phyloP scores from a whole-genome alignment of 139 green algal species.

The Chlamydomonas asymmetrica region DNA sequence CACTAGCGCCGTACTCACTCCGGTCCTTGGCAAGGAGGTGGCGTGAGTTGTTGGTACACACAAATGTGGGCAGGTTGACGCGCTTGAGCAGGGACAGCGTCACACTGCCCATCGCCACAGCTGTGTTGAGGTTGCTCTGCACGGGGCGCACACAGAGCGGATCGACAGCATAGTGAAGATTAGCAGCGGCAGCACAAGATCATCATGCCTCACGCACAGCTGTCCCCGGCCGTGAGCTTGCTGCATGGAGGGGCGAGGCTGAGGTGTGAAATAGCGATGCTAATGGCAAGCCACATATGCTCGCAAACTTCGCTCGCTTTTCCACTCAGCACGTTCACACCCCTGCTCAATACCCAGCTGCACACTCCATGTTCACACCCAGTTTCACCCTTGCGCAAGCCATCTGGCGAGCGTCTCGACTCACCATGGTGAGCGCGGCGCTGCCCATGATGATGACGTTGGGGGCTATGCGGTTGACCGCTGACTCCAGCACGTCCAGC shows the following conservation, averaged over 20 bases:
- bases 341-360: constrained; percentile 8
- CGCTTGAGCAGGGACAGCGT: constrained; percentile 26
- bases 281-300: no score
- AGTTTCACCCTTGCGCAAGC: no score
- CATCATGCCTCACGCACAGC: neutral
- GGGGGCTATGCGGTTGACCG: neutral
- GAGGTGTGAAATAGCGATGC: constrained; percentile 18
- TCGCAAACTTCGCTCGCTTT: no score
- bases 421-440: constrained; percentile 38
- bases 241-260: neutral
- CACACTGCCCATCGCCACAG: constrained; percentile 22
- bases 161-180: neutral
- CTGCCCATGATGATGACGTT: constrained; percentile 43
- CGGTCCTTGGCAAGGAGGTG: constrained; percentile 17
- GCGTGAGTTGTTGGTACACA: constrained; percentile 39
- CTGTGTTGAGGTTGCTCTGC: constrained; percentile 20
- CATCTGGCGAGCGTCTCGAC: no score
- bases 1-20: constrained; percentile 13
- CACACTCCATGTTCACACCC: no score
- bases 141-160: neutral
- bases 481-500: constrained; percentile 42
- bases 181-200: neutral
- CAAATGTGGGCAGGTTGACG: constrained; percentile 21
- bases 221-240: neutral
- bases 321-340: constrained; percentile 1